Evolutionary conservation across 305 asterid species (phyloP).

Genomic region (Fraxinus angustifolia): DNA sequence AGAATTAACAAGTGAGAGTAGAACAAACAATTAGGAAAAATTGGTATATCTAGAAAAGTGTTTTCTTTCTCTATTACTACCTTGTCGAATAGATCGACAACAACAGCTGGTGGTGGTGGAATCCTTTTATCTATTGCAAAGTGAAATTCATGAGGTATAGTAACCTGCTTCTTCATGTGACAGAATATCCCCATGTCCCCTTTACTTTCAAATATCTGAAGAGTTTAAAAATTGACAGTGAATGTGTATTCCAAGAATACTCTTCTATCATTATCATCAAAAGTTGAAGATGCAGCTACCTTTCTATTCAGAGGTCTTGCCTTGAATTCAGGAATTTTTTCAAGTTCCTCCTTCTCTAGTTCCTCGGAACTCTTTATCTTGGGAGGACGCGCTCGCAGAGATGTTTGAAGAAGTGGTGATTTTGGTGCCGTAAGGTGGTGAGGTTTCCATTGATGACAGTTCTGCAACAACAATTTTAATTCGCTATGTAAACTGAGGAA

Average conservation of each 20-base stretch:
- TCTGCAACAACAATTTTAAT: slow-evolving; percentile 36
- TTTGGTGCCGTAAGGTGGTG: slow-evolving; percentile 73
- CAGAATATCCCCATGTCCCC: slow-evolving; percentile 81
- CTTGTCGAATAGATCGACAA: slow-evolving; percentile 75
- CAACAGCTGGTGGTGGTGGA: slow-evolving; percentile 47
- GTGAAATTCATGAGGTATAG: slow-evolving; percentile 81
- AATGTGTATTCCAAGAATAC: not conserved
- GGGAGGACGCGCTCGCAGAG: slow-evolving; percentile 80
- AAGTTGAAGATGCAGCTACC: slow-evolving; percentile 34
- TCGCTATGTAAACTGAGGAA: not conserved
- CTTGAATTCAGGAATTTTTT: slow-evolving; percentile 72
- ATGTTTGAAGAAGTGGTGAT: slow-evolving; percentile 77
- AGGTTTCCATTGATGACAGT: slow-evolving; percentile 54
- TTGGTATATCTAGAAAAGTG: not conserved
- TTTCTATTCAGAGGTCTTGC: slow-evolving; percentile 90
- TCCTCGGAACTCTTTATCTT: slow-evolving; percentile 66
- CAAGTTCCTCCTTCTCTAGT: slow-evolving; percentile 66
- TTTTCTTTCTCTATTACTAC: slow-evolving; percentile 23
- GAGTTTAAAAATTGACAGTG: not conserved
- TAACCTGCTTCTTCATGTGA: slow-evolving; percentile 70
- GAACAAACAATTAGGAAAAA: not conserved
- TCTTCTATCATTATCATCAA: not conserved
- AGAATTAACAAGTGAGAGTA: not conserved
- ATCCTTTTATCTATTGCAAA: slow-evolving; percentile 81
- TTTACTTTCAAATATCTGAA: slow-evolving; percentile 89